These are phyloP conservation scores for Elaeis oleifera DNA, from an alignment of 202 grass and related monocot genomes.

Conservation along the genomic window DNA sequence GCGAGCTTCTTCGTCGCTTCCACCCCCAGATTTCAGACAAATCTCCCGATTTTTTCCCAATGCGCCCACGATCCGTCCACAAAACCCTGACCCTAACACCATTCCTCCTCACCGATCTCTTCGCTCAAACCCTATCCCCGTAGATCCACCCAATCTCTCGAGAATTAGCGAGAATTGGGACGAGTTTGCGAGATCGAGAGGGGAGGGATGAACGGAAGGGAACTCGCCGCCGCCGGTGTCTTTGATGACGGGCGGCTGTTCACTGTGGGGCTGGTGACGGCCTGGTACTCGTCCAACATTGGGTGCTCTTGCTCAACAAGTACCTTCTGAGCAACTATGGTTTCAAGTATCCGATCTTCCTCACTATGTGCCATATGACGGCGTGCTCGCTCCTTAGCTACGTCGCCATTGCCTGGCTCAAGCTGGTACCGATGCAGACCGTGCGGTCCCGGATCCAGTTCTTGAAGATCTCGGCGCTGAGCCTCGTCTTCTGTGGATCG, in stretches of 20 bases:
- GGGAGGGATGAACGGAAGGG: neutral
- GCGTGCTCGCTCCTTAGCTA: slow-evolving; percentile 13
- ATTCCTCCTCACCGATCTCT: too few relatives aligned
- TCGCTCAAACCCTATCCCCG: too few relatives aligned
- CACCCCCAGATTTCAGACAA: too few relatives aligned
- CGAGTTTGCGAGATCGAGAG: neutral
- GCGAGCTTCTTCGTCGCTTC: too few relatives aligned
- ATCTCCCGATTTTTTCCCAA: too few relatives aligned
- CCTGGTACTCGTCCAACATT: slow-evolving; percentile 11
- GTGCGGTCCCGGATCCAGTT: slow-evolving; percentile 8
- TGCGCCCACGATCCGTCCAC: too few relatives aligned
- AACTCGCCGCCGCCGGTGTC: neutral
- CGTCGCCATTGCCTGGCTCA: slow-evolving; percentile 7
- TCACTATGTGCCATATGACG: slow-evolving; percentile 16
- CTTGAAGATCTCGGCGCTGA: slow-evolving; percentile 2
- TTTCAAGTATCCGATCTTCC: slow-evolving; percentile 14
- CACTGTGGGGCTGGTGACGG: slow-evolving; percentile 1
- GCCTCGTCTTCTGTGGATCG: slow-evolving; percentile 11
- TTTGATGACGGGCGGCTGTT: neutral
- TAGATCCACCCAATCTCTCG: too few relatives aligned
- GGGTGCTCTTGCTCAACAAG: slow-evolving; percentile 13
- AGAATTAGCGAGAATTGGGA: too few relatives aligned
- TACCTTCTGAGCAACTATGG: slow-evolving; percentile 14
- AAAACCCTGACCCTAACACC: too few relatives aligned
- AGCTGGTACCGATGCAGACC: slow-evolving; percentile 9